Evolutionary conservation across 2,329 filamentous ascomycete species (phyloP).

Genomic region (Aspergillus carbonarius): DNA sequence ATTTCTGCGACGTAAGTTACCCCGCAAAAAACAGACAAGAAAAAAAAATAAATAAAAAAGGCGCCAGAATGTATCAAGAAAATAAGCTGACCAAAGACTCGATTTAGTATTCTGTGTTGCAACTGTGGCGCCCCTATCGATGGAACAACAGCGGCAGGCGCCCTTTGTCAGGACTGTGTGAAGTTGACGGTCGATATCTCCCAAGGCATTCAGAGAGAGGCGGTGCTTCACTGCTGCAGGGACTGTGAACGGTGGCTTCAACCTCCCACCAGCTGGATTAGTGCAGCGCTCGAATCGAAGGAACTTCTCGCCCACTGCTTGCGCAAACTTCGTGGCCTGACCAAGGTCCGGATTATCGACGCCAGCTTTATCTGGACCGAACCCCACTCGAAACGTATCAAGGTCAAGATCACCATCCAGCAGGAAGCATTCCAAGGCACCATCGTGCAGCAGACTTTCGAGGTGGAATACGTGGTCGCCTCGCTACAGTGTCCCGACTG

Average conservation of each 20-base stretch:
- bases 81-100: constrained; percentile 13
- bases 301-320: constrained; percentile 91
- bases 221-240: constrained; percentile 83
- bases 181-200: constrained; percentile 94
- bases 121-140: constrained; percentile 97
- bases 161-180: constrained; percentile 93
- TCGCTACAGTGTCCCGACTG: constrained; percentile 95
- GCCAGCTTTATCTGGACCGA: constrained; percentile 98
- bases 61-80: background rate
- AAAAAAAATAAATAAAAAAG: constrained; percentile 15
- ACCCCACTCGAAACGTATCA: constrained; percentile 87
- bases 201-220: constrained; percentile 85
- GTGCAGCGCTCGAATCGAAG: constrained; percentile 80
- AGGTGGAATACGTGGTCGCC: constrained; percentile 87
- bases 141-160: constrained; percentile 79
- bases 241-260: constrained; percentile 94
- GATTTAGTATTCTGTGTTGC: constrained; percentile 82
- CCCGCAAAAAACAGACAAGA: constrained; percentile 14
- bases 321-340: constrained; percentile 79
- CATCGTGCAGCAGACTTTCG: constrained; percentile 87
- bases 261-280: constrained; percentile 82
- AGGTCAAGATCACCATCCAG: constrained; percentile 94
- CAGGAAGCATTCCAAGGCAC: constrained; percentile 63
- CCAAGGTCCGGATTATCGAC: constrained; percentile 91
- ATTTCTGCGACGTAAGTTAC: constrained; percentile 51